Percentiles rank a stretch among this genome's conserved stretches.
Conservation (phyloP, 1,284 basidiomycete genomes). For the Macrocybe sp. region DNA sequence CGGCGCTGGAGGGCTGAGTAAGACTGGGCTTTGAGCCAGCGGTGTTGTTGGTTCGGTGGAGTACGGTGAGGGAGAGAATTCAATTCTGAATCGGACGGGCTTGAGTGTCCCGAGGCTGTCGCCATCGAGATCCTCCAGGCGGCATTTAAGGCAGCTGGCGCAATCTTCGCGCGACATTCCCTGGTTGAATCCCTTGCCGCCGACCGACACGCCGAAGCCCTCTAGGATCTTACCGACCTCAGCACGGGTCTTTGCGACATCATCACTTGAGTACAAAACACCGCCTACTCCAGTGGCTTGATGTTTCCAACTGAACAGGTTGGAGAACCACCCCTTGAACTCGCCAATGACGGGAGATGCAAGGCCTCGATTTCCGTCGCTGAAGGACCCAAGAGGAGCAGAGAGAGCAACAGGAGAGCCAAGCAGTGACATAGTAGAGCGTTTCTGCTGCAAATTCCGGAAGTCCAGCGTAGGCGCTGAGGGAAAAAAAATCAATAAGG, state of each 20-base stretch:
- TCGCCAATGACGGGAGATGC: constrained; percentile 61
- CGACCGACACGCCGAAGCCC: constrained; percentile 56
- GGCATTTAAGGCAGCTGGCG: constrained; percentile 50
- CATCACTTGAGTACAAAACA: constrained; percentile 66
- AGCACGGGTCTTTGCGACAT: constrained; percentile 55
- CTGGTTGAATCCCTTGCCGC: constrained; percentile 21
- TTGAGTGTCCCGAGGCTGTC: constrained; percentile 31
- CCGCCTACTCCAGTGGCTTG: constrained; percentile 37
- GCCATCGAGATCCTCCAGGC: constrained; percentile 48
- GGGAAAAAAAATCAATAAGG: constrained; percentile 9
- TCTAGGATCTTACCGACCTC: constrained; percentile 67
- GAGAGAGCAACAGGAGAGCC: constrained; percentile 13
- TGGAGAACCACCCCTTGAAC: constrained; percentile 80
- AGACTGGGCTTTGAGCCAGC: no score
- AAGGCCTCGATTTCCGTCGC: constrained; percentile 23
- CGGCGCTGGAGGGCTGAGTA: constrained; percentile 1
- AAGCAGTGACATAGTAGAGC: constrained; percentile 7
- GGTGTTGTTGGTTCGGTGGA: constrained; percentile 4
- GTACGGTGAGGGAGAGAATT: constrained; percentile 25
- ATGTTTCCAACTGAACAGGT: constrained; percentile 70
- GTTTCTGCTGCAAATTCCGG: constrained; percentile 17
- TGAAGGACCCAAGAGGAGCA: constrained; percentile 9
- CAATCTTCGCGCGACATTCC: constrained; percentile 31
- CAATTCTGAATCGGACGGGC: constrained; percentile 38
- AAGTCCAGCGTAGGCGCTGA: constrained; percentile 26